Percentiles rank a stretch among this genome's conserved stretches.
Evolutionary conservation across 2,329 filamentous ascomycete species (phyloP).

Genomic region (Basipetospora chlamydospora): DNA sequence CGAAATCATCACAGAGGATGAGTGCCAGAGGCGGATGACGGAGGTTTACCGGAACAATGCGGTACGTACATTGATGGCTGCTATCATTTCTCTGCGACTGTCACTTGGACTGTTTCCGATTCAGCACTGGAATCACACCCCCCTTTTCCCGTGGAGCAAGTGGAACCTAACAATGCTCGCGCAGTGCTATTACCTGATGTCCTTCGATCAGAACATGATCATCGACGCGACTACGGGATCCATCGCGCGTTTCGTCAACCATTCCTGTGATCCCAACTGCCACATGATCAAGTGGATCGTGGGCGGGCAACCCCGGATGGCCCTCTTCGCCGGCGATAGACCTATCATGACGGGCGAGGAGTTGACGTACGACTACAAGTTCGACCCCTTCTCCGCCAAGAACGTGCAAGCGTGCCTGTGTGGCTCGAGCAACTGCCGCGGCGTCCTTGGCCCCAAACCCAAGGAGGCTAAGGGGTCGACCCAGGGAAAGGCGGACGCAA

Average conservation of each 20-base stretch:
- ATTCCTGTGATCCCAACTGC: slow-evolving; percentile 93
- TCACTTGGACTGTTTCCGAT: no score
- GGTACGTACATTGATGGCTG: slow-evolving; percentile 32
- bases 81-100: no score
- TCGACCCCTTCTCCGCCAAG: slow-evolving; percentile 54
- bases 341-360: slow-evolving; percentile 93
- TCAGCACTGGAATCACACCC: no score
- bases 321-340: slow-evolving; percentile 78
- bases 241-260: slow-evolving; percentile 95
- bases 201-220: slow-evolving; percentile 96
- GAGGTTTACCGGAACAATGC: slow-evolving; percentile 88
- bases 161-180: no score
- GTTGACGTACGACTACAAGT: slow-evolving; percentile 83
- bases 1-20: slow-evolving; percentile 89
- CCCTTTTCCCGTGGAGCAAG: no score
- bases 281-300: slow-evolving; percentile 98
- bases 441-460: slow-evolving; percentile 45
- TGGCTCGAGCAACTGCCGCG: slow-evolving; percentile 48
- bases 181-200: slow-evolving; percentile 96
- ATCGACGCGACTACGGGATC: slow-evolving; percentile 93
- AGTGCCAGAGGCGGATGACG: slow-evolving; percentile 88
- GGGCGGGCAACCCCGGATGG: slow-evolving; percentile 85
- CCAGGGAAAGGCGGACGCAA: slow-evolving; percentile 22
- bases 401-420: slow-evolving; percentile 54
- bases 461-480: slow-evolving; percentile 31